phyloP scores from a whole-genome alignment of 1,284 basidiomycete species.

The Cryptococcus sp. region DNA sequence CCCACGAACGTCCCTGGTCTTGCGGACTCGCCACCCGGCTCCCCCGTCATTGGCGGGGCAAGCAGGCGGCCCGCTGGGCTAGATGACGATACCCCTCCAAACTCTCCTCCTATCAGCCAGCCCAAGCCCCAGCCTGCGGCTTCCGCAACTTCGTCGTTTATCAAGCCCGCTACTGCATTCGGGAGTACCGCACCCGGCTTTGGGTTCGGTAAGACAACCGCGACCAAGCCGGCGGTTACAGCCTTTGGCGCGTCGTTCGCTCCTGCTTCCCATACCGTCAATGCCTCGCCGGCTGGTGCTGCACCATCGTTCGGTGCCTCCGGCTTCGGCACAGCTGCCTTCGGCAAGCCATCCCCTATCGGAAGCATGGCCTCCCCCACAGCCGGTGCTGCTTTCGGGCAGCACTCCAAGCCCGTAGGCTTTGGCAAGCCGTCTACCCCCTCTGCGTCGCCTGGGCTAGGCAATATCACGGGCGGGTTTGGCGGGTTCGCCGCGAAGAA shows the following conservation, averaged over 20 bases:
- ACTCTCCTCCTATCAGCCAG: conserved; percentile 13
- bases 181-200: conserved; percentile 27
- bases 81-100: conserved; percentile 26
- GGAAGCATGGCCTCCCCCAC: conserved; percentile 12
- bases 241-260: conserved; percentile 10
- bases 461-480: conserved; percentile 38
- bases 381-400: conserved; percentile 25
- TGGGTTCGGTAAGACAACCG: conserved; percentile 22
- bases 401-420: conserved; percentile 22
- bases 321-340: conserved; percentile 8
- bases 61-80: conserved; percentile 7
- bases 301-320: conserved; percentile 1
- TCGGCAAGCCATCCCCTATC: conserved; percentile 16
- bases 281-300: conserved; percentile 14
- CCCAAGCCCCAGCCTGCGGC: conserved; percentile 4
- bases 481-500: conserved; percentile 36
- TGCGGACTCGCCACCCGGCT: conserved; percentile 32
- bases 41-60: conserved; percentile 18
- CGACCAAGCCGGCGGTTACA: conserved; percentile 6
- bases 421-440: conserved; percentile 25
- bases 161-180: conserved; percentile 46
- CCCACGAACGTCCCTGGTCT: conserved; percentile 28
- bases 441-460: conserved; percentile 13
- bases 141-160: conserved; percentile 27
- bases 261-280: conserved; percentile 5